These are phyloP conservation scores for Asterophora parasitica DNA, from an alignment of 768 basidiomycete species.

Conservation along the genomic window DNA sequence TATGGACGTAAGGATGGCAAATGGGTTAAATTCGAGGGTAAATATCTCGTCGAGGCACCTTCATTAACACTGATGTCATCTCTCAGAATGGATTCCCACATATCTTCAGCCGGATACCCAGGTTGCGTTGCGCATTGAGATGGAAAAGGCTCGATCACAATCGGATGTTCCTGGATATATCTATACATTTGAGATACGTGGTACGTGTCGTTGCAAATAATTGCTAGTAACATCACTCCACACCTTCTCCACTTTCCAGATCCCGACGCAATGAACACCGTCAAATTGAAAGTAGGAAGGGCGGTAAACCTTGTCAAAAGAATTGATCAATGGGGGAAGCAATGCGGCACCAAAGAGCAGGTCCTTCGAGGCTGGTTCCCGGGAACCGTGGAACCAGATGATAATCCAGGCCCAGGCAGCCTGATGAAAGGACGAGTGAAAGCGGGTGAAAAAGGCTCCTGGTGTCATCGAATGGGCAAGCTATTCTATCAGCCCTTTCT, in stretches of 20 bases:
- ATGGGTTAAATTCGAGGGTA: constrained; percentile 59
- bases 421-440: constrained; percentile 63
- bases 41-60: constrained; percentile 8
- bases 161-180: constrained; percentile 73
- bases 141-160: constrained; percentile 44
- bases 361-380: constrained; percentile 76
- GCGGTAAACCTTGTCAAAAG: constrained; percentile 69
- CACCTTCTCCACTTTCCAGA: constrained; percentile 7
- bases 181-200: constrained; percentile 76
- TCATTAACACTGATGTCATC: constrained; percentile 10
- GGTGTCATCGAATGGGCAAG: constrained; percentile 62
- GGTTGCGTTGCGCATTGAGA: constrained; percentile 42
- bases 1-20: constrained; percentile 45
- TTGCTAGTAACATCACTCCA: background rate
- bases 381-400: constrained; percentile 38
- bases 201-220: constrained; percentile 30
- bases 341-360: constrained; percentile 74
- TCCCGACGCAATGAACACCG: constrained; percentile 27
- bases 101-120: constrained; percentile 62
- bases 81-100: constrained; percentile 61
- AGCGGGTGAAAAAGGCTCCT: constrained; percentile 56
- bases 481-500: background rate
- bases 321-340: constrained; percentile 76
- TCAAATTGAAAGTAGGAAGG: constrained; percentile 78
- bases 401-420: constrained; percentile 30